Evolutionary conservation across 352 stramenopile genomes (phyloP), one percentile per base, ranked within the genome.

Genomic region (Stramenopiles sp.): DNA sequence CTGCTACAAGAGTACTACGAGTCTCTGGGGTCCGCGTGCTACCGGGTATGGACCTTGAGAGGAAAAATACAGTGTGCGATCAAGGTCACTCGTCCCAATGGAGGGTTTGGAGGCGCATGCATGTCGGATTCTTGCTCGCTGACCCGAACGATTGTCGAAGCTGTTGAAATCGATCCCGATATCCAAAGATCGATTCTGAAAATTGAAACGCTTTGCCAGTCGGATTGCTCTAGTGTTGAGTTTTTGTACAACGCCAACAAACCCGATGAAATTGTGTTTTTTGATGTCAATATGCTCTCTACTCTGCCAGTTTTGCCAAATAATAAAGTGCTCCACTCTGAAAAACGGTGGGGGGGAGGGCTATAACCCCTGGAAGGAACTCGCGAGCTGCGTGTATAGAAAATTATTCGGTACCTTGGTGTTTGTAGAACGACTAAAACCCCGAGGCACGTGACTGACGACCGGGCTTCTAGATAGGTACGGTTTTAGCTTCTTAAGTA

Each of bases 281-380:
- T 71, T 71, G 53, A 71, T 71, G 53, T 71, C 2, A 71, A 71
- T 71, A 71, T 71, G 53, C 12, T 71, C 33, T 71, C 53, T 2
- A 71, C 53, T 6, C 12, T 71, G 6, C 53, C 53, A 6, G n/a
- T n/a, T n/a, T n/a, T n/a, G n/a, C n/a, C n/a, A n/a, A n/a, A n/a
- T n/a, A n/a, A n/a, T n/a, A n/a, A n/a, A n/a, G n/a, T n/a, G n/a
- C n/a, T n/a, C n/a, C n/a, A n/a, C n/a, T n/a, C n/a, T n/a, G n/a
- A n/a, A n/a, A n/a, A n/a, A n/a, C n/a, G n/a, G n/a, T n/a, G n/a
- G n/a, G n/a, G n/a, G n/a, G n/a, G n/a, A n/a, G n/a, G n/a, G n/a
- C n/a, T n/a, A n/a, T n/a, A n/a, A n/a, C n/a, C n/a, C n/a, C n/a
- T n/a, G n/a, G n/a, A n/a, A n/a, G n/a, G n/a, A n/a, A n/a, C n/a